These are phyloP conservation scores for Gleditsia sinensis DNA, from an alignment of 306 rosid genomes.

Conservation along the genomic window DNA sequence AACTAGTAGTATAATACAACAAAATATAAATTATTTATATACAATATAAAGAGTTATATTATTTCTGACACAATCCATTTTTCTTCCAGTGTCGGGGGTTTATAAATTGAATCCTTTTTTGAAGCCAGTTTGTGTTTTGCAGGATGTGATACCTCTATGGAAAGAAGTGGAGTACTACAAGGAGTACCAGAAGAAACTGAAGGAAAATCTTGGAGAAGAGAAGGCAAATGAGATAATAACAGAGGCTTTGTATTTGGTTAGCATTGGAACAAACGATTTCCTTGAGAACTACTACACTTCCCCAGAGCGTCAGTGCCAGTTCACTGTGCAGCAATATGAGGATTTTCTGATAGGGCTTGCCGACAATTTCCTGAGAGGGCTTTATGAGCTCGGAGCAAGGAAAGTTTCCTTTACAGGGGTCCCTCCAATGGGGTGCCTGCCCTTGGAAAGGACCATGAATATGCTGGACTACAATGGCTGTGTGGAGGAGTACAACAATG, in stretches of 20 bases:
- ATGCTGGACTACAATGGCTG: conserved; percentile 48
- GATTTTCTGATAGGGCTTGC: conserved; percentile 58
- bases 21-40: too few relatives aligned
- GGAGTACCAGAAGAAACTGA: conserved; percentile 53
- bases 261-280: conserved; percentile 69
- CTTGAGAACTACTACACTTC: conserved; percentile 57
- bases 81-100: too few relatives aligned
- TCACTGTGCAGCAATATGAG: conserved; percentile 42
- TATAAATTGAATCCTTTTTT: too few relatives aligned
- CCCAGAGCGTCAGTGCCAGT: conserved; percentile 43
- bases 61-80: too few relatives aligned
- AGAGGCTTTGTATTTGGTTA: conserved; percentile 59
- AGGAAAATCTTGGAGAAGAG: conserved; percentile 35
- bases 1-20: too few relatives aligned
- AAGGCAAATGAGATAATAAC: conserved; percentile 47
- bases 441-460: conserved; percentile 55
- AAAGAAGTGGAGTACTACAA: conserved; percentile 65
- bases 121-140: too few relatives aligned
- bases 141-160: conserved; percentile 74
- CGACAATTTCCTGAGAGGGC: conserved; percentile 39
- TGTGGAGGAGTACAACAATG: conserved; percentile 41
- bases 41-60: too few relatives aligned
- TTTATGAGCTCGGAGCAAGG: conserved; percentile 59
- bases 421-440: conserved; percentile 76
- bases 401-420: conserved; percentile 60